A percentile compares a stretch with the other conserved stretches of the same genome.
Evolutionary conservation across 305 asterid species (phyloP).

Genomic region (Withania somnifera): DNA sequence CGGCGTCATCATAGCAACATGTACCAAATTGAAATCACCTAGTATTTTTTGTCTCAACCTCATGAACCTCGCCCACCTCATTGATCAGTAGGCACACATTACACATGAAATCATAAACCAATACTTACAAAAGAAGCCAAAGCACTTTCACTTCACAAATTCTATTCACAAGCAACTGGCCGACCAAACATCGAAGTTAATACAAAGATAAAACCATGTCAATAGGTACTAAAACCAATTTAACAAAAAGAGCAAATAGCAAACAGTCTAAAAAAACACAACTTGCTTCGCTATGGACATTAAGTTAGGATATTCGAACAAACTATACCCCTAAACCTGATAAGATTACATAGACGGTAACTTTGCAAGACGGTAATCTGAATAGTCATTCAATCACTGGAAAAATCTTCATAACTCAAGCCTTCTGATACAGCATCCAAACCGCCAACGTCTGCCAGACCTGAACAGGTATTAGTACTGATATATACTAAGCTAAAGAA

Average conservation of each 20-base stretch:
- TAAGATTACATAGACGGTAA: background rate
- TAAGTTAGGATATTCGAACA: background rate
- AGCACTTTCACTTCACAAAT: background rate
- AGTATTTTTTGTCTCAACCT: no score
- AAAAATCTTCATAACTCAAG: slow-evolving; percentile 12
- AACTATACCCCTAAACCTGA: background rate
- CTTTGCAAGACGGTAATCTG: slow-evolving; percentile 1
- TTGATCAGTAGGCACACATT: no score
- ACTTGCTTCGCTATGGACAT: background rate
- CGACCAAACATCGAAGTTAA: background rate
- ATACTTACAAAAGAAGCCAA: background rate
- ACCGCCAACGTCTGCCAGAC: slow-evolving; percentile 11
- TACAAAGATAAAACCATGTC: background rate
- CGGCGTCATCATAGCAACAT: no score
- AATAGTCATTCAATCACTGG: slow-evolving; percentile 19
- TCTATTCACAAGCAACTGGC: background rate
- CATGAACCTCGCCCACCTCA: no score
- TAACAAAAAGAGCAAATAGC: background rate
- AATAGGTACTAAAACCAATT: background rate
- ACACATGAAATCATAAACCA: no score
- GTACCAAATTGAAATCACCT: no score
- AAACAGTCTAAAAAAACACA: background rate
- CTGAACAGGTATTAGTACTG: slow-evolving; percentile 27
- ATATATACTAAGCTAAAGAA: slow-evolving; percentile 17
- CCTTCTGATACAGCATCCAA: slow-evolving; percentile 14